Base-by-base conservation (phyloP, 148 eudicot species). In the Silene conica region DNA sequence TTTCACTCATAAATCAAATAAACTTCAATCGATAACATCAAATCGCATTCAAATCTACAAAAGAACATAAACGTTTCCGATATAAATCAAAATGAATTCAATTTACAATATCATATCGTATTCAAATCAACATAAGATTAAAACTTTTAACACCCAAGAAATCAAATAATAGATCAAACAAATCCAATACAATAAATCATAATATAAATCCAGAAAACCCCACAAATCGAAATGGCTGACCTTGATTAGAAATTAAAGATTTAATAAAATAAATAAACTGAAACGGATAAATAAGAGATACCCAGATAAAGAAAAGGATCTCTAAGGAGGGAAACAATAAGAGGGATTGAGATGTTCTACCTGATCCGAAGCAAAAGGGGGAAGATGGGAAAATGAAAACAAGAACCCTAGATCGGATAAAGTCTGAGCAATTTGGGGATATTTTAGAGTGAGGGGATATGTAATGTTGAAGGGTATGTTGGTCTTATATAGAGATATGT, bases 351-450 rank as follows among this genome's bases (percentile, higher is more conserved):
- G 46, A 41, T 31, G 56, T 15, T n/a, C 21, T 69, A 85, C 87
- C 87, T 78, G 86, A 85, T 82, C 83, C 81, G 84, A 75, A 38
- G 52, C 43, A 57, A 55, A 73, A 80, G 85, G 83, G 80, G 22
- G 16, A 25, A 25, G 18, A 62, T 5, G 28, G 31, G 69, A 28
- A 71, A 55, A 60, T 12, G 55, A 50, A 13, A 8, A 50, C 14
- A 58, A 23, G 76, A 81, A 78, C 80, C 82, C 82, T 76, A 81
- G 80, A 63, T 31, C 83, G 75, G 84, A 84, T 61, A 73, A 67
- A 67, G 70, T n/a, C 54, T 67, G 70, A 67, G 54, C 70, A 67
- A 67, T 67, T 66, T 67, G 70, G 70, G 62, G 70, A 45, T 41
- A 8, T 13, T 63, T 63, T 63, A 1, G 68, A 64, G 68, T n/a